Percentiles rank a stretch among this genome's conserved stretches.
phyloP scores from a whole-genome alignment of 352 stramenopile genomes.

The Pythium apleroticum region DNA sequence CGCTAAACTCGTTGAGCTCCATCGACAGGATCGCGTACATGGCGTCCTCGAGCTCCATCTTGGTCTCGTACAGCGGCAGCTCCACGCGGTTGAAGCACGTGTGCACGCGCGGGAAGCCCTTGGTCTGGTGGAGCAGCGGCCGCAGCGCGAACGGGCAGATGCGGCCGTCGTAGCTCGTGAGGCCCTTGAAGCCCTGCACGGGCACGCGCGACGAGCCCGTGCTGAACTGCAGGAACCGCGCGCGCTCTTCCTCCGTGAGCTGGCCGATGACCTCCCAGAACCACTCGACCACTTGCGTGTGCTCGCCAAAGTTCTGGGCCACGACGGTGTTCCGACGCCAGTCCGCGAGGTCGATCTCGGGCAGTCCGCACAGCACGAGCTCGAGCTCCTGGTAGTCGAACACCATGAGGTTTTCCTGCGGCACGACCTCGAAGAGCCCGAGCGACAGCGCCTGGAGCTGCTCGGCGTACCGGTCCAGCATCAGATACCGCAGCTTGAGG shows the following conservation, averaged over 20 bases:
- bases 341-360: conserved; percentile 88
- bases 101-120: conserved; percentile 74
- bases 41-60: conserved; percentile 92
- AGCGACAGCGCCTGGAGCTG: conserved; percentile 88
- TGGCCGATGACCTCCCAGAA: conserved; percentile 73
- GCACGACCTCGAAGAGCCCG: conserved; percentile 97
- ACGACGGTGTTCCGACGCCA: conserved; percentile 83
- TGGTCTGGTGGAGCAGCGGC: conserved; percentile 54
- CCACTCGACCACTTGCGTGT: conserved; percentile 50
- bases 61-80: conserved; percentile 75
- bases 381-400: conserved; percentile 99
- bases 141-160: conserved; percentile 76
- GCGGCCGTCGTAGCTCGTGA: conserved; percentile 83
- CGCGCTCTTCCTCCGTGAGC: conserved; percentile 73
- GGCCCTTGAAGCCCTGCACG: conserved; percentile 79
- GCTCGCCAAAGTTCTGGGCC: conserved; percentile 47
- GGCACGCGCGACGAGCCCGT: conserved; percentile 84
- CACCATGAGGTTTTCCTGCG: conserved; percentile 94
- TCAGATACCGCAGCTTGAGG: conserved; percentile 93
- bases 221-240: conserved; percentile 83
- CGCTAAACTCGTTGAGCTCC: conserved; percentile 94
- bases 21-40: conserved; percentile 95
- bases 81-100: conserved; percentile 88
- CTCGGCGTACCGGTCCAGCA: conserved; percentile 91
- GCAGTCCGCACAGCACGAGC: conserved; percentile 79